Base-by-base conservation (phyloP, 1,284 basidiomycete species). In the Pulveroboletus sp. region DNA sequence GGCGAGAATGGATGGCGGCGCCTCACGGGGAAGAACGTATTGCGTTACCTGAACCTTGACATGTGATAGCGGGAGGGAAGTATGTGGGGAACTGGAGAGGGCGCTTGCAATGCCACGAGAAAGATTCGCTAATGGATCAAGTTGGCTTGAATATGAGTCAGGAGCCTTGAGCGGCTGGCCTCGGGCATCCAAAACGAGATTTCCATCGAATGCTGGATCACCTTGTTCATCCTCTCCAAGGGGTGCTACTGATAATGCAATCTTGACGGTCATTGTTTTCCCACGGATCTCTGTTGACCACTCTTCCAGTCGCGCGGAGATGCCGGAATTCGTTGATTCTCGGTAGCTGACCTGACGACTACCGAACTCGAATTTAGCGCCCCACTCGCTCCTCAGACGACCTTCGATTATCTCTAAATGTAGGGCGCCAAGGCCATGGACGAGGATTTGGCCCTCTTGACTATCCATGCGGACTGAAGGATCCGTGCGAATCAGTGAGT, bases 361-460 rank as follows among this genome's bases (percentile, higher is more conserved):
- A 4, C 93, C 92, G 66, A 94, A 82, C 66, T 92, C 84, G 60
- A 92, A 94, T 40, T 83, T 79, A 20, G 80, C 91, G 28, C 84
- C 81, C 84, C 91, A 96, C 72, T 95, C 93, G 58, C 92, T 85
- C 52, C 78, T 78, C 31, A 96, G 75, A 26, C 94, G 80, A 36
- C 86, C 84, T 72, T 92, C 90, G 2, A 94, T 81, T 56, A 96
- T 94, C 71, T 96, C 93, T 9, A 96, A 81, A 69, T 96, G 92
- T 28, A 96, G 79, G 38, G 90, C 85, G 15, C 92, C 92, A 54
- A 95, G 83, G 5, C 92, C 92, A 62, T 93, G 90, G 3, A 94
- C 80, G 36, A 96, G 80, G 36, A 91, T 78, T 66, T 96, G 92
- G 0, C 92, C 92, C 59, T 94, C 91, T 53, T 89, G 85, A 11